Conservation (phyloP, 129 eudicot species). For the Centella asiatica region DNA sequence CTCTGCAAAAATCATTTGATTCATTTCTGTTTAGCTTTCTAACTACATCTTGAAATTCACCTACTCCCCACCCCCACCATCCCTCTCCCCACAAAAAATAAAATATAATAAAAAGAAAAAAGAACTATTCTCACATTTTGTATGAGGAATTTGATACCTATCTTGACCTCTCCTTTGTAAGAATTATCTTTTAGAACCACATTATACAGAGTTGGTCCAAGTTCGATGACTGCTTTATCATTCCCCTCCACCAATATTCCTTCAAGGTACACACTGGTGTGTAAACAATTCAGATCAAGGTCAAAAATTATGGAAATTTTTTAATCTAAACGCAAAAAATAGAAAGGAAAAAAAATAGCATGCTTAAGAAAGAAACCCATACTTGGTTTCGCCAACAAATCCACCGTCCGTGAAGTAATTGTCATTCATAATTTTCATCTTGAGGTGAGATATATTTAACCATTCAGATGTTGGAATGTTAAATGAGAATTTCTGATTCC, state of each 20-base stretch:
- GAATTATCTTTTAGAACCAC: conserved; percentile 81
- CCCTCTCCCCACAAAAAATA: too few species aligned
- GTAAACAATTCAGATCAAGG: neutral
- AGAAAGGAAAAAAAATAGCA: too few species aligned
- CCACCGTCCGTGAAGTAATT: conserved; percentile 45
- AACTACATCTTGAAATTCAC: too few species aligned
- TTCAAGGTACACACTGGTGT: conserved; percentile 52
- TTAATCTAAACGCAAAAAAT: neutral
- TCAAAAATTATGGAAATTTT: neutral
- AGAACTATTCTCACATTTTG: conserved; percentile 58
- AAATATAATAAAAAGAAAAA: too few species aligned
- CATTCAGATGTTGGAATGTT: conserved; percentile 44
- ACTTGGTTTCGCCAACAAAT: conserved; percentile 72
- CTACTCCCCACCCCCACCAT: too few species aligned
- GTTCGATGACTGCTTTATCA: conserved; percentile 45
- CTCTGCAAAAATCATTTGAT: too few species aligned
- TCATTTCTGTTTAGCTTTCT: too few species aligned
- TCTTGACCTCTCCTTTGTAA: conserved; percentile 62
- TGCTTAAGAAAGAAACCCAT: conserved; percentile 6
- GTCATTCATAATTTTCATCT: conserved; percentile 52
- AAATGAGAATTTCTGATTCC: conserved; percentile 71
- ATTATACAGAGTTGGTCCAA: conserved; percentile 62
- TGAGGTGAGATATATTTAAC: conserved; percentile 40
- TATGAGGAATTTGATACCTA: conserved; percentile 59
- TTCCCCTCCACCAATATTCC: conserved; percentile 60